A percentile compares a stretch with the other conserved stretches of the same genome.
Evolutionary conservation across 2,329 filamentous ascomycete genomes (phyloP).

Genomic region (Immersiporthe knoxdaviesiana): DNA sequence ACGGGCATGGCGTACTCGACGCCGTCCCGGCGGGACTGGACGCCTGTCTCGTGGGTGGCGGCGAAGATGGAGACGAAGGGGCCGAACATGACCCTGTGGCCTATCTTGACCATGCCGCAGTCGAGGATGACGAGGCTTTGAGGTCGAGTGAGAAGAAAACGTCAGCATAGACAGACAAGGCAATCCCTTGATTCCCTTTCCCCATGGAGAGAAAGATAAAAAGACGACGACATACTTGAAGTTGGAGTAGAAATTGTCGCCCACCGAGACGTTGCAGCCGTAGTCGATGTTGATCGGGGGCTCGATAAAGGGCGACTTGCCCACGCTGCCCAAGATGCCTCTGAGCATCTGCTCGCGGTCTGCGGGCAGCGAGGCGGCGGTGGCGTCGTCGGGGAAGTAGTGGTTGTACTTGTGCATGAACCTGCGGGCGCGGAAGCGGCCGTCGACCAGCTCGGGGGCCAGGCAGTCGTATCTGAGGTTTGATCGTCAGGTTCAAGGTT

Average conservation of each 20-base stretch:
- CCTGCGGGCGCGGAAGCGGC: constrained; percentile 57
- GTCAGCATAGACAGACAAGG: too few relatives aligned
- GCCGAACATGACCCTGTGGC: constrained; percentile 71
- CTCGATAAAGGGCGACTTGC: constrained; percentile 60
- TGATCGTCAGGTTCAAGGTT: neutral
- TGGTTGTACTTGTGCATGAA: constrained; percentile 63
- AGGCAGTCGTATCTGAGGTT: constrained; percentile 53
- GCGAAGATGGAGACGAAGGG: constrained; percentile 73
- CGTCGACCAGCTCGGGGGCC: constrained; percentile 51
- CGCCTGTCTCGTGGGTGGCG: constrained; percentile 72
- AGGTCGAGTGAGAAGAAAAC: neutral
- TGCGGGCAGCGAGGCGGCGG: constrained; percentile 42
- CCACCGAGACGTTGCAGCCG: constrained; percentile 66
- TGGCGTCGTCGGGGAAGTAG: constrained; percentile 54
- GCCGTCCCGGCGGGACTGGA: constrained; percentile 50
- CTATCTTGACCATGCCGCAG: constrained; percentile 71
- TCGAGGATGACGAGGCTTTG: constrained; percentile 67
- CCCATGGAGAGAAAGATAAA: too few relatives aligned
- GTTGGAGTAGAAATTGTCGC: constrained; percentile 66
- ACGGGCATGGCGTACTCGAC: constrained; percentile 53
- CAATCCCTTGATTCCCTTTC: too few relatives aligned
- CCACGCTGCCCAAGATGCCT: constrained; percentile 53
- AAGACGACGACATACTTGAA: constrained; percentile 46
- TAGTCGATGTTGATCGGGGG: constrained; percentile 67
- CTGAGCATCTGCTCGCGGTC: constrained; percentile 51